Conservation (phyloP, 2,329 filamentous ascomycete species). For the Phyllosticta citriasiana region DNA sequence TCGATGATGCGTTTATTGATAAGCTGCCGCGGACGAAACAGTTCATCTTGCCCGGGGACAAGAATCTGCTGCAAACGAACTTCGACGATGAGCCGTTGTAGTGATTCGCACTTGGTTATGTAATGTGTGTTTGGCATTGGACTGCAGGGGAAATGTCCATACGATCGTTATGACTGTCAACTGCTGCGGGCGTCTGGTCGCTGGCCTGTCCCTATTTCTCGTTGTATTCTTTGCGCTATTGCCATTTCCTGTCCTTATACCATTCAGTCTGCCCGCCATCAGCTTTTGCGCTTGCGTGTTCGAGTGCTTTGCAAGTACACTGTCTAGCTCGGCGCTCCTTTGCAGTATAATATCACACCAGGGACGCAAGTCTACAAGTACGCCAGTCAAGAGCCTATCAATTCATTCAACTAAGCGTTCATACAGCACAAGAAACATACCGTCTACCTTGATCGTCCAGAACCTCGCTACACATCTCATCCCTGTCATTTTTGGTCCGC, state of each 20-base stretch:
- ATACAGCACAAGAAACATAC: too few species aligned
- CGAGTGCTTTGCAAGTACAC: too few species aligned
- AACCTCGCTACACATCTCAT: too few species aligned
- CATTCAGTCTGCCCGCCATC: background rate
- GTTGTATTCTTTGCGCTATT: background rate
- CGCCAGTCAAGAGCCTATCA: too few species aligned
- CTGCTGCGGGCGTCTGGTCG: background rate
- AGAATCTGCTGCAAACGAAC: constrained; percentile 26
- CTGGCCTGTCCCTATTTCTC: background rate
- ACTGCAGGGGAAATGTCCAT: background rate
- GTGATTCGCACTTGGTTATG: background rate
- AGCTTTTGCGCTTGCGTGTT: too few species aligned
- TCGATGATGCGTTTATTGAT: constrained; percentile 18
- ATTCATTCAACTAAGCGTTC: too few species aligned
- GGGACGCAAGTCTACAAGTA: too few species aligned
- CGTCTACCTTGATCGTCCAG: too few species aligned
- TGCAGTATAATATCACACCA: too few species aligned
- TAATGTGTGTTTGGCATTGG: background rate
- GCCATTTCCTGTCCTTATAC: background rate
- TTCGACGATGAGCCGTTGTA: constrained; percentile 21
- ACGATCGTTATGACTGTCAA: background rate
- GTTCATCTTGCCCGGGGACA: constrained; percentile 29
- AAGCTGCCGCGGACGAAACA: constrained; percentile 29
- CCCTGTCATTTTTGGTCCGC: too few species aligned
- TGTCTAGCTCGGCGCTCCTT: too few species aligned